Evolutionary conservation across 179 eudicot species (phyloP).

Genomic region (Beta corolliflora): DNA sequence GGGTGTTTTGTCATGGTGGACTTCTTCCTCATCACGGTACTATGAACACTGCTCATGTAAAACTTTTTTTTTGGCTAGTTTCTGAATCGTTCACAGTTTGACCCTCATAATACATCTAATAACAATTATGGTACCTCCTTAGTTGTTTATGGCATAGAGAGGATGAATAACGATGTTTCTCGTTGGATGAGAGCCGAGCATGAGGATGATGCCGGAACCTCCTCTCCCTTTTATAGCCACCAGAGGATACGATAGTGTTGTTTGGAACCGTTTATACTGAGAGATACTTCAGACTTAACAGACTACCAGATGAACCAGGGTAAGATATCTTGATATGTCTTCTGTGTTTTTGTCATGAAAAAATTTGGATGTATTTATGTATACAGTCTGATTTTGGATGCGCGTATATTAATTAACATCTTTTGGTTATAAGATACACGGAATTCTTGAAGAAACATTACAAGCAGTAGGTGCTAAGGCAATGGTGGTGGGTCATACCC

Average conservation of each 20-base stretch:
- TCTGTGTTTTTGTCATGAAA: conserved; percentile 4
- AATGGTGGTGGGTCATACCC: conserved; percentile 99
- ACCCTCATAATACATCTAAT: conserved; percentile 2
- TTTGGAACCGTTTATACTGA: conserved; percentile 91
- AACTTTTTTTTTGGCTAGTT: not conserved
- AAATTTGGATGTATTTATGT: not conserved
- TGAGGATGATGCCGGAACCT: conserved; percentile 41
- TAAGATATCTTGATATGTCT: conserved; percentile 21
- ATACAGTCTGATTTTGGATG: not conserved
- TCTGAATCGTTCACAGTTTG: not conserved
- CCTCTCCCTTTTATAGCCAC: conserved; percentile 74
- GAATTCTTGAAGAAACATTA: conserved; percentile 68
- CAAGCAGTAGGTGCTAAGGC: conserved; percentile 79
- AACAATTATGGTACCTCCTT: conserved; percentile 26
- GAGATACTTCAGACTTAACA: conserved; percentile 65
- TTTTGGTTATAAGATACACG: conserved; percentile 52
- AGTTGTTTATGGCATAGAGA: conserved; percentile 89
- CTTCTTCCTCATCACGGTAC: conserved; percentile 99
- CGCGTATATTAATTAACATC: not conserved
- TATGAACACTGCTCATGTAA: not conserved
- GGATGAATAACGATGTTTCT: conserved; percentile 84
- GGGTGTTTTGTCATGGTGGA: conserved; percentile 98
- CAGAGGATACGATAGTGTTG: conserved; percentile 94
- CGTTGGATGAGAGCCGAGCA: conserved; percentile 74
- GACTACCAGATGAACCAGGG: conserved; percentile 69